Percentiles rank a stretch among this genome's conserved stretches.
Evolutionary conservation across 441 rosid species (phyloP).

Genomic region (Codiaeum variegatum): DNA sequence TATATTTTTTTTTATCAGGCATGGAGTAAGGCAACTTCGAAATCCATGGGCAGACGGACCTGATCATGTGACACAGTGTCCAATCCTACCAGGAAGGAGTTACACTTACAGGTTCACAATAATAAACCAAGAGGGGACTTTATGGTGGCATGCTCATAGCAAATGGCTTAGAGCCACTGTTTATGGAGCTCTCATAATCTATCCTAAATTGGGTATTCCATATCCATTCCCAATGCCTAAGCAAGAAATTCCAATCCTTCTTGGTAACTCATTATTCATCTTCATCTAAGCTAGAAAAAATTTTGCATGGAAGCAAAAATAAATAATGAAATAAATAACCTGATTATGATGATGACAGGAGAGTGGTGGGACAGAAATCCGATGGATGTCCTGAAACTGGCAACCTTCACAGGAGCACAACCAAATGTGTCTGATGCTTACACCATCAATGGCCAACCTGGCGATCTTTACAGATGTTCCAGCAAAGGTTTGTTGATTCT

Average conservation of each 20-base stretch:
- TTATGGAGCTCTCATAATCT: conserved; percentile 76
- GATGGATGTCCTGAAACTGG: conserved; percentile 53
- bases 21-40: conserved; percentile 69
- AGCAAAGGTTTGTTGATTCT: conserved; percentile 43
- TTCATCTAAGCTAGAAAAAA: neutral
- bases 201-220: conserved; percentile 55
- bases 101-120: conserved; percentile 75
- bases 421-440: conserved; percentile 77
- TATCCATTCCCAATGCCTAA: conserved; percentile 78
- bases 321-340: no score
- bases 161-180: conserved; percentile 92
- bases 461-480: conserved; percentile 83
- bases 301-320: neutral
- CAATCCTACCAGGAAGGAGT: conserved; percentile 71
- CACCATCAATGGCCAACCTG: conserved; percentile 88
- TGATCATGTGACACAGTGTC: conserved; percentile 82
- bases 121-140: conserved; percentile 78
- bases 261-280: neutral
- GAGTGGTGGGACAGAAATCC: conserved; percentile 36
- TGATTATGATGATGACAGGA: neutral
- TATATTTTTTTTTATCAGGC: conserved; percentile 55
- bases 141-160: conserved; percentile 93
- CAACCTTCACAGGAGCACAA: conserved; percentile 61
- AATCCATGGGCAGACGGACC: conserved; percentile 99
- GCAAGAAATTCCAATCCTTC: neutral